These are phyloP conservation scores for Chloris gayana DNA, from an alignment of 176 grass and related monocot genomes.

Conservation along the genomic window DNA sequence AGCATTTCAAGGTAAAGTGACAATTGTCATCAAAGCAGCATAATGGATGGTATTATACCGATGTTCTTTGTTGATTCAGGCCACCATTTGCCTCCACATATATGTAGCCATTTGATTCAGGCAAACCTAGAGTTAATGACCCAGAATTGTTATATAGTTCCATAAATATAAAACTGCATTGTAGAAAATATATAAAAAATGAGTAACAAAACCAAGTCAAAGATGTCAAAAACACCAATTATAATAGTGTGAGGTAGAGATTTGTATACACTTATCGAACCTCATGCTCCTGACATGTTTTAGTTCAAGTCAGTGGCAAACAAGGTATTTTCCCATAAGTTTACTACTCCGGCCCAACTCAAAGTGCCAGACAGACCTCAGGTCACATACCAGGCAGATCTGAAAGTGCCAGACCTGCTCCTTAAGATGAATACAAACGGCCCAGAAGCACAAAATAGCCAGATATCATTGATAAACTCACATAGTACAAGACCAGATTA, in stretches of 20 bases:
- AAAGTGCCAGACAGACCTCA: neutral
- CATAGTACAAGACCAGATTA: neutral
- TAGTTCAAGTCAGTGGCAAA: too few species aligned
- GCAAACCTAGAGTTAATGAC: constrained; percentile 57
- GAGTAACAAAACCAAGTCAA: neutral
- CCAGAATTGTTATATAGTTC: constrained; percentile 32
- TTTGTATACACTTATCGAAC: neutral
- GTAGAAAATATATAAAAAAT: constrained; percentile 13
- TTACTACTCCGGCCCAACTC: neutral
- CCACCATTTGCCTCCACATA: constrained; percentile 99
- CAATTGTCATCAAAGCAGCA: constrained; percentile 12
- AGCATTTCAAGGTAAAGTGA: neutral
- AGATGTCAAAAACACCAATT: constrained; percentile 15
- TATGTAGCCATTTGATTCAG: constrained; percentile 95
- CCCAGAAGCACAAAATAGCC: neutral
- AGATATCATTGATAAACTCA: neutral
- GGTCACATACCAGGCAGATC: neutral
- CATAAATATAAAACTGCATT: constrained; percentile 30
- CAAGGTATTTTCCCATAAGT: neutral
- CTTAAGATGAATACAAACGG: neutral
- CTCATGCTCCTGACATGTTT: neutral
- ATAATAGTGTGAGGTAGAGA: neutral
- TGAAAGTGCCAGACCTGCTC: neutral
- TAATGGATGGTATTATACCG: constrained; percentile 50
- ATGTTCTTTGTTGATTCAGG: constrained; percentile 97